These are phyloP conservation scores for Salinomyces thailandicus DNA, from an alignment of 2,329 filamentous ascomycete genomes.

Conservation along the genomic window DNA sequence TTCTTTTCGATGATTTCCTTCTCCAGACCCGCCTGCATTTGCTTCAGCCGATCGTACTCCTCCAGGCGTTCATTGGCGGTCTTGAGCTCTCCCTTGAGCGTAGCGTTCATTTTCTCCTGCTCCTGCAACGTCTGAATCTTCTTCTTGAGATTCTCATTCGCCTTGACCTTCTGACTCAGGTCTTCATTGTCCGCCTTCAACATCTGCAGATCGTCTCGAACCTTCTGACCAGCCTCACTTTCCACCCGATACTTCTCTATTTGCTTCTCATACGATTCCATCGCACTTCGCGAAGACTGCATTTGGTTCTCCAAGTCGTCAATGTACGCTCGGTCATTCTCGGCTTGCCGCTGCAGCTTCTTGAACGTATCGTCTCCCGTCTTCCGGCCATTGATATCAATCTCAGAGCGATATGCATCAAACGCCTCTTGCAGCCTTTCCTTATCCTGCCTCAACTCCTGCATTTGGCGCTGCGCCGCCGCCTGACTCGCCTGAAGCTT, in stretches of 20 bases:
- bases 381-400: slow-evolving; percentile 31
- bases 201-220: slow-evolving; percentile 42
- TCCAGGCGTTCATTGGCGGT: slow-evolving; percentile 34
- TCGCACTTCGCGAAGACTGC: slow-evolving; percentile 31
- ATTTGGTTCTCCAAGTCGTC: slow-evolving; percentile 40
- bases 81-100: slow-evolving; percentile 36
- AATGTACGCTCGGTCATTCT: slow-evolving; percentile 40
- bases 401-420: slow-evolving; percentile 36
- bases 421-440: slow-evolving; percentile 39
- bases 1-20: slow-evolving; percentile 43
- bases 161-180: slow-evolving; percentile 38
- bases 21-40: slow-evolving; percentile 34
- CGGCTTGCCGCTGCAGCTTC: slow-evolving; percentile 33
- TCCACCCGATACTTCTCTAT: slow-evolving; percentile 34
- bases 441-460: slow-evolving; percentile 32
- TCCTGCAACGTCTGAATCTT: slow-evolving; percentile 42
- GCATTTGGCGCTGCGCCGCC: slow-evolving; percentile 33
- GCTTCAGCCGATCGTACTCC: slow-evolving; percentile 36
- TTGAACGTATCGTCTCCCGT: slow-evolving; percentile 32
- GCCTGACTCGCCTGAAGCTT: slow-evolving; percentile 32
- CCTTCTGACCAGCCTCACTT: slow-evolving; percentile 36
- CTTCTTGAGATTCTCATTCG: slow-evolving; percentile 44
- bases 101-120: slow-evolving; percentile 34
- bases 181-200: slow-evolving; percentile 40
- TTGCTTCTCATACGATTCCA: slow-evolving; percentile 38